Evolutionary conservation across 2,329 filamentous ascomycete genomes (phyloP), one percentile per base, ranked within the genome.

Genomic region (Penicillium palitans): DNA sequence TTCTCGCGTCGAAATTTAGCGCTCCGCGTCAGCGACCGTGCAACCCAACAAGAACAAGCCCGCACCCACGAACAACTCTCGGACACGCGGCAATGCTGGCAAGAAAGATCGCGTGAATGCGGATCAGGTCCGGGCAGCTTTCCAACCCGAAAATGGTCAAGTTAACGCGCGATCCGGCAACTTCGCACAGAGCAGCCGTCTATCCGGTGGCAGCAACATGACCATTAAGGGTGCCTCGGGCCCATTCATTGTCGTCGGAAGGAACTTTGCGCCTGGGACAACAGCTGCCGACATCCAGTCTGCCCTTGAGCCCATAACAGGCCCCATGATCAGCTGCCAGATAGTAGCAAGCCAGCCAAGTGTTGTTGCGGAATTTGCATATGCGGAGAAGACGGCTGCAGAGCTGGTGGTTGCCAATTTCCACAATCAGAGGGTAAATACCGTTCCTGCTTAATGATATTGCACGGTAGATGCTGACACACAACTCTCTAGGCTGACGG

Each of bases 251-350:
- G 82, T 88, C 7, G 72, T 85, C 51, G 86, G 84, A 7, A 81
- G 80, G 68, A 88, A 88, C 72, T 88, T 88, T 68, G 85, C 85
- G 15, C 82, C 82, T n/a, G 86, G 85, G 17, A 88, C 86, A 0
- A 87, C 85, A 2, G 85, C 84, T 17, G 84, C 83, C 27, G 86
- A 88, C 64, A 87, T 88, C 46, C 83, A 87, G 67, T 81, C 84
- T 42, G 84, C 86, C 31, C 78, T 88, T 69, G 76, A 78, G 55
- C 78, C 79, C 3, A 74, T 81, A 19, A 81, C 80, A 17, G 83
- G 83, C 33, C 74, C 79, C 37, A 78, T 86, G 66, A 59, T 81
- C 29, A 78, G 78, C 52, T 87, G 85, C 72, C 79, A 77, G 60
- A 73, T 88, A 24, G 72, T 82, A 13, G 67, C 71, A n/a, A 78